These are phyloP conservation scores for Microbotryomycetes sp. DNA, from an alignment of 1,284 basidiomycete species.

Conservation along the genomic window DNA sequence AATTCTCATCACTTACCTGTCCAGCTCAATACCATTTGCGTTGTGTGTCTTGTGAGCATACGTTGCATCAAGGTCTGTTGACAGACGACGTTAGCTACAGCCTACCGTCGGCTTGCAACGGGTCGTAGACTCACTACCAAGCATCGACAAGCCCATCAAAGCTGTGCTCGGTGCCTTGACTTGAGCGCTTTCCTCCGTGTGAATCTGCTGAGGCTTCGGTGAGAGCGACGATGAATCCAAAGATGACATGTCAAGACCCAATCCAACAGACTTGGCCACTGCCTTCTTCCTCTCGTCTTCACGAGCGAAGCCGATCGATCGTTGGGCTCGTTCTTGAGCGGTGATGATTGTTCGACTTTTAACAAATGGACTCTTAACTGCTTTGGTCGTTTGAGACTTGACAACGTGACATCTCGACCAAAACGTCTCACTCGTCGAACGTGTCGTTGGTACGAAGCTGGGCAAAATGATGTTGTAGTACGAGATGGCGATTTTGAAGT, in stretches of 20 bases:
- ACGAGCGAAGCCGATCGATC: conserved; percentile 59
- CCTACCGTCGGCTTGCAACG: too few species aligned
- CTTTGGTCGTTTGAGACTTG: conserved; percentile 57
- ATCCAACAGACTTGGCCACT: neutral
- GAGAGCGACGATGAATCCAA: neutral
- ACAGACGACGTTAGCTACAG: neutral
- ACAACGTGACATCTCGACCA: conserved; percentile 66
- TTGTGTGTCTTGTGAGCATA: conserved; percentile 61
- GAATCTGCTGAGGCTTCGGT: neutral
- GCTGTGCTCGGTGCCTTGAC: conserved; percentile 48
- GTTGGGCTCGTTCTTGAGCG: conserved; percentile 55
- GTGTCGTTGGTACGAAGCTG: conserved; percentile 49
- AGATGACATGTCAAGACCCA: neutral
- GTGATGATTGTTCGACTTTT: conserved; percentile 57
- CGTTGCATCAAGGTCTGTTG: conserved; percentile 51
- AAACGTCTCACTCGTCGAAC: conserved; percentile 47
- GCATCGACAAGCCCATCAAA: conserved; percentile 64
- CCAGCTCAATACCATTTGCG: conserved; percentile 50
- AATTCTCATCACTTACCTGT: conserved; percentile 46
- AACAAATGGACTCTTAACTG: conserved; percentile 57
- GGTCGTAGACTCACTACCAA: conserved; percentile 55
- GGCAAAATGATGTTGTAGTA: conserved; percentile 60
- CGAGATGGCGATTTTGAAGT: conserved; percentile 63
- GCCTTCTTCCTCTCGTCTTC: conserved; percentile 54
- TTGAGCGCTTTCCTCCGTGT: conserved; percentile 48